These are phyloP conservation scores for Casuarina equisetifolia DNA, from an alignment of 306 rosid genomes.

Conservation along the genomic window DNA sequence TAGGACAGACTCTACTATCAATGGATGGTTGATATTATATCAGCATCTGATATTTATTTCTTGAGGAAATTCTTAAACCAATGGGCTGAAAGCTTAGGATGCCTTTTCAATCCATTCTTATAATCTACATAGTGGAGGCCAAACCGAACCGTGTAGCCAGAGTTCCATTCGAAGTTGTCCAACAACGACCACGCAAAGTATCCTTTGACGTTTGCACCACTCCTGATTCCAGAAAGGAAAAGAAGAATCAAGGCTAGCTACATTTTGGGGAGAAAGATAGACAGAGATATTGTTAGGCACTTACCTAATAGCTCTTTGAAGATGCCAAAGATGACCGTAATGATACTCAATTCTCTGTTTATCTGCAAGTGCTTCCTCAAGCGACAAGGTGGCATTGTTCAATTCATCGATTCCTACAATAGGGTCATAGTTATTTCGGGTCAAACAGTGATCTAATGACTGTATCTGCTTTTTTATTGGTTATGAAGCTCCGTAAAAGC, in stretches of 20 bases:
- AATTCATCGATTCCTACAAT: conserved; percentile 55
- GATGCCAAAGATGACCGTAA: conserved; percentile 32
- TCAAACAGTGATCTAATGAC: conserved; percentile 12
- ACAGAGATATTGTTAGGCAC: conserved; percentile 6
- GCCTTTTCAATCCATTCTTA: conserved; percentile 47
- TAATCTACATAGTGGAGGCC: conserved; percentile 61
- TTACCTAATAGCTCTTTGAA: conserved; percentile 43
- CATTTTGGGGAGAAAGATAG: background rate
- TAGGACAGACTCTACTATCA: too few species aligned
- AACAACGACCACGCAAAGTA: conserved; percentile 73
- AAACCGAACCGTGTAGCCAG: conserved; percentile 57
- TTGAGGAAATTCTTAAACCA: conserved; percentile 64
- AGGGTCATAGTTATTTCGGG: background rate
- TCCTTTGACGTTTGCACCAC: conserved; percentile 64
- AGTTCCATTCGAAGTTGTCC: conserved; percentile 59
- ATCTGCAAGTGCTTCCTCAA: conserved; percentile 37
- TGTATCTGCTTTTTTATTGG: too few species aligned
- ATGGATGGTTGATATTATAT: background rate
- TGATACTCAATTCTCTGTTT: conserved; percentile 41
- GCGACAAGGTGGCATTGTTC: conserved; percentile 42
- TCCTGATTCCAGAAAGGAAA: conserved; percentile 27
- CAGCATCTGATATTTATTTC: background rate
- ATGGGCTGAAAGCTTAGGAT: conserved; percentile 55
- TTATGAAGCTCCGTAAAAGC: background rate
- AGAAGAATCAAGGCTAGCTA: background rate